phyloP scores from a whole-genome alignment of 495 filamentous ascomycete genomes.

The Patellaria atrata region DNA sequence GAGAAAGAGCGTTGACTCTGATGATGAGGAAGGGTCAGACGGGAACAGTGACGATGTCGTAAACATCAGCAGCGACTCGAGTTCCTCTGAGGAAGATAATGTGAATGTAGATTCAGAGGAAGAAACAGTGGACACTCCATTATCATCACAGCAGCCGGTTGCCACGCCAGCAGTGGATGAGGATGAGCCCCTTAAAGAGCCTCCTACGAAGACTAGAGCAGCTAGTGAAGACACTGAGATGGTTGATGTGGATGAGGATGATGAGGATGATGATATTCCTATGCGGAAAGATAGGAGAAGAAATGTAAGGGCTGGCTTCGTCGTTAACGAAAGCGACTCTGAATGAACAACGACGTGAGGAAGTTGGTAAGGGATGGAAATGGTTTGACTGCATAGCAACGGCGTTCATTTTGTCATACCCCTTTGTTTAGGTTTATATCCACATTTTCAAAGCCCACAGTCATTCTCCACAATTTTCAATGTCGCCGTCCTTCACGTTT shows the following conservation, averaged over 20 bases:
- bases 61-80: slow-evolving; percentile 4
- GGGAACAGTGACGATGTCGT: slow-evolving; percentile 8
- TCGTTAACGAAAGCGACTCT: slow-evolving; percentile 23
- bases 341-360: no score
- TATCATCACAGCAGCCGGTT: slow-evolving; percentile 17
- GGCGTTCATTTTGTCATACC: no score
- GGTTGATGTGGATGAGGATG: slow-evolving; percentile 13
- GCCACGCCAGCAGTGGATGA: slow-evolving; percentile 2
- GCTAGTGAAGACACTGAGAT: slow-evolving; percentile 8
- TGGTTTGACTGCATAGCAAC: no score
- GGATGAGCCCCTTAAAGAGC: slow-evolving; percentile 2
- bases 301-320: slow-evolving; percentile 18
- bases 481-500: no score
- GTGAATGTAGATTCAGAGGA: slow-evolving; percentile 6
- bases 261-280: slow-evolving; percentile 15
- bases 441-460: no score
- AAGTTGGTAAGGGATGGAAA: no score
- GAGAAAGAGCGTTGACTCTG: slow-evolving; percentile 7
- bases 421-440: no score
- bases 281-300: slow-evolving; percentile 9
- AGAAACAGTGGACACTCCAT: slow-evolving; percentile 15
- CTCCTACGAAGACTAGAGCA: neutral
- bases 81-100: slow-evolving; percentile 8
- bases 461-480: no score
- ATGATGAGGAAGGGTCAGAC: slow-evolving; percentile 11